A percentile compares a stretch with the other conserved stretches of the same genome.
These are phyloP conservation scores for Kuraishia hungarica DNA, from an alignment of 805 yeast genomes.

Conservation along the genomic window DNA sequence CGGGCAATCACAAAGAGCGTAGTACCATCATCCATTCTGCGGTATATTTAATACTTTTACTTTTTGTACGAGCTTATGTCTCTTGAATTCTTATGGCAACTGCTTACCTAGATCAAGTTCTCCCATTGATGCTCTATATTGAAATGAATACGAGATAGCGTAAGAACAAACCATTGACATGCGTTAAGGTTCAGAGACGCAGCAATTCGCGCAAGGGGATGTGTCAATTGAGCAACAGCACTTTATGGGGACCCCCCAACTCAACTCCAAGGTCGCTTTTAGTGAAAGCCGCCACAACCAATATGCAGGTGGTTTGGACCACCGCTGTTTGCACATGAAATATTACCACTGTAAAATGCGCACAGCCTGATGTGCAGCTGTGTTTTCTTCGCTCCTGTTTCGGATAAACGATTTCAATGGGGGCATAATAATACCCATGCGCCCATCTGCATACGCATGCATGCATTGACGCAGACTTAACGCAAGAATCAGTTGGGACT, in stretches of 20 bases:
- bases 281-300: not conserved
- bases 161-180: too few relatives aligned
- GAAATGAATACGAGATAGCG: not conserved
- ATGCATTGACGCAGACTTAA: not conserved
- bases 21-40: too few relatives aligned
- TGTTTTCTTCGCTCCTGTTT: not conserved
- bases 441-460: not conserved
- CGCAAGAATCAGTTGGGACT: not conserved
- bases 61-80: too few relatives aligned
- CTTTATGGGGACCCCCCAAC: not conserved
- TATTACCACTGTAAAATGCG: not conserved
- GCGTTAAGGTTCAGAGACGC: not conserved
- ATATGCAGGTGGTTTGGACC: not conserved
- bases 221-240: not conserved
- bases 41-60: too few relatives aligned
- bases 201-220: not conserved
- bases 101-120: not conserved
- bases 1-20: too few relatives aligned
- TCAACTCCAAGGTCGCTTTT: not conserved
- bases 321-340: not conserved
- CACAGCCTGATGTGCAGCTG: not conserved
- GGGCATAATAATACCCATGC: not conserved
- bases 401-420: not conserved
- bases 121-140: too few relatives aligned
- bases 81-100: too few relatives aligned